Conservation (phyloP, 2,329 filamentous ascomycete species). For the Botrytis paeoniae region DNA sequence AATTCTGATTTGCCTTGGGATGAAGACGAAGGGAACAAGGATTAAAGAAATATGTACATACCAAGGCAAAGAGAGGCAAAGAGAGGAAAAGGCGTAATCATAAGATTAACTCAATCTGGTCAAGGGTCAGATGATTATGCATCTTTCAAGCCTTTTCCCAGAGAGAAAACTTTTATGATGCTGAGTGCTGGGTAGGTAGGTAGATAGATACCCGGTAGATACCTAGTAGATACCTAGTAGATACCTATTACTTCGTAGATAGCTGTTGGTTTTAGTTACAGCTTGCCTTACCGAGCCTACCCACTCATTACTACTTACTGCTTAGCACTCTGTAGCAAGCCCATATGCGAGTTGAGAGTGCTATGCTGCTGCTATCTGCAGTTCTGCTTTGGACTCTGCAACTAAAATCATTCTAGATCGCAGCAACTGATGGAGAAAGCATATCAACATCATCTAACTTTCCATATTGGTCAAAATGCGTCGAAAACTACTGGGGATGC, state of each 20-base stretch:
- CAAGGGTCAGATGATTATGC: constrained; percentile 12
- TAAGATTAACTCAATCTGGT: constrained; percentile 6
- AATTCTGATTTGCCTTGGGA: background rate
- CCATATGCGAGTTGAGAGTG: background rate
- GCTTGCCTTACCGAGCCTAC: background rate
- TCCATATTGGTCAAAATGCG: background rate
- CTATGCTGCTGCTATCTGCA: background rate
- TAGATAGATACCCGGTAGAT: background rate
- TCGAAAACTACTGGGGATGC: background rate
- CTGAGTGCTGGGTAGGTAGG: background rate
- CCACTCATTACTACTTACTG: background rate
- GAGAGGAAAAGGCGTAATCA: background rate
- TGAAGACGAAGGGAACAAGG: background rate
- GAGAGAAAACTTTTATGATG: background rate
- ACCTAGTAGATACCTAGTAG: no score
- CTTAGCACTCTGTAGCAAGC: background rate
- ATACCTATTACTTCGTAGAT: background rate
- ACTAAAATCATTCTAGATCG: constrained; percentile 3
- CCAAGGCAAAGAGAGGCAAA: background rate
- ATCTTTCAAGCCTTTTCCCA: background rate
- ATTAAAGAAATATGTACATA: background rate
- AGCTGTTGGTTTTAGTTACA: background rate
- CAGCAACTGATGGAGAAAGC: background rate
- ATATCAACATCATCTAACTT: background rate
- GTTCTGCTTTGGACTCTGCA: background rate